phyloP scores from a whole-genome alignment of 1,284 basidiomycete species.

The Takashimella koratensis region DNA sequence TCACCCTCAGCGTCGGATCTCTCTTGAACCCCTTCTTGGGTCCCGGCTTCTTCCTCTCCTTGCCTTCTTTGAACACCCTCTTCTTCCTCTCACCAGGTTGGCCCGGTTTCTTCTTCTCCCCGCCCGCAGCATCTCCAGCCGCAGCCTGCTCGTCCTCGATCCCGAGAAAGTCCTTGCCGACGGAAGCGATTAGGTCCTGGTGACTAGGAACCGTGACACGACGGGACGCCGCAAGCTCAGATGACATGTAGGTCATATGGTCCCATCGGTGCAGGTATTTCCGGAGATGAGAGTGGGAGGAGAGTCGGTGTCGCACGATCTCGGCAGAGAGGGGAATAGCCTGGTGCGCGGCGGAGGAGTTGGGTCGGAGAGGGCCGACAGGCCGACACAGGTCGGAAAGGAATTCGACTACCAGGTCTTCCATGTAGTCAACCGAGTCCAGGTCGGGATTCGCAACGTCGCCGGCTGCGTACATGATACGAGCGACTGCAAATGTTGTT shows the following conservation, averaged over 20 bases:
- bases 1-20: neutral
- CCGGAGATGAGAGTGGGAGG: slow-evolving; percentile 20
- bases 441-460: slow-evolving; percentile 38
- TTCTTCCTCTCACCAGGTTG: slow-evolving; percentile 12
- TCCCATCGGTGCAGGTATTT: slow-evolving; percentile 45
- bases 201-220: slow-evolving; percentile 25
- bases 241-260: slow-evolving; percentile 37
- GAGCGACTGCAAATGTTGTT: slow-evolving; percentile 23
- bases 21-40: slow-evolving; percentile 45
- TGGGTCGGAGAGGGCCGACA: slow-evolving; percentile 24
- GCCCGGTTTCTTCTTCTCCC: slow-evolving; percentile 5
- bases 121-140: neutral
- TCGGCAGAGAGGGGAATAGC: slow-evolving; percentile 26
- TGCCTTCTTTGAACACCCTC: slow-evolving; percentile 17
- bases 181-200: slow-evolving; percentile 31
- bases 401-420: slow-evolving; percentile 43
- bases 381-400: slow-evolving; percentile 42
- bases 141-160: slow-evolving; percentile 20
- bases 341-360: slow-evolving; percentile 11
- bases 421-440: slow-evolving; percentile 43
- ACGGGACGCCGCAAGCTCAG: slow-evolving; percentile 24
- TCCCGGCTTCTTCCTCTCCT: slow-evolving; percentile 38
- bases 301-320: slow-evolving; percentile 36
- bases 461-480: slow-evolving; percentile 44
- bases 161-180: slow-evolving; percentile 37